Base-by-base conservation (phyloP, 257 asterid species). In the Petrea volubilis region DNA sequence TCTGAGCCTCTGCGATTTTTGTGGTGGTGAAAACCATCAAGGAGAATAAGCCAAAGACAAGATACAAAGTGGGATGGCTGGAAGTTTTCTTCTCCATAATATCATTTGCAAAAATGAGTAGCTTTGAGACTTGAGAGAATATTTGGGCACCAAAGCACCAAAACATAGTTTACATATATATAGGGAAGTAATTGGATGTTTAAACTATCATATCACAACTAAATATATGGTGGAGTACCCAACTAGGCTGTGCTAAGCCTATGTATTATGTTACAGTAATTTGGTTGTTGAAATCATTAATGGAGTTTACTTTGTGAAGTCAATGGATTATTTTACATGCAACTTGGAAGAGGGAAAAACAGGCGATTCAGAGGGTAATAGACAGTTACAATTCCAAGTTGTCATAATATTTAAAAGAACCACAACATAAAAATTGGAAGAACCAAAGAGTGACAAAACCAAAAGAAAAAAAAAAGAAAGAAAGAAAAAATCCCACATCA, bases 1-100 rank as follows among this genome's bases (percentile, higher is more conserved):
- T 71, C 56, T 63, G 56, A 1, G 74, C 83, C 11, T 33, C 18
- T n/a, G 40, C 70, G 73, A 75, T 66, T 36, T 49, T 38, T 49
- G 72, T 18, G 52, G 70, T 15, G 47, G 31, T 57, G 38, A 59
- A 62, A 15, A 56, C 23, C 3, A 34, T 31, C 3, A 49, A 60
- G 28, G n/a, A 40, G 56, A 73, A 58, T 13, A 73, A 25, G 61
- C 10, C 24, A 64, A 74, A 36, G 40, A 53, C 21, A 7, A 34
- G 33, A 43, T 18, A 56, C 62, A 57, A 34, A 58, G 18, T 11
- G 43, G 43, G 47, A 24, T 61, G 53, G 7, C 60, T 43, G 27
- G 29, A 23, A 50, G 4, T 69, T 73, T 18, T 64, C 66, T 63
- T 47, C 34, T 70, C 52, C 73, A 29, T 60, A n/a, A n/a, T n/a